Evolutionary conservation across 352 stramenopile genomes (phyloP), one percentile per base, ranked within the genome.

Genomic region (Elongisporangium senticosum): DNA sequence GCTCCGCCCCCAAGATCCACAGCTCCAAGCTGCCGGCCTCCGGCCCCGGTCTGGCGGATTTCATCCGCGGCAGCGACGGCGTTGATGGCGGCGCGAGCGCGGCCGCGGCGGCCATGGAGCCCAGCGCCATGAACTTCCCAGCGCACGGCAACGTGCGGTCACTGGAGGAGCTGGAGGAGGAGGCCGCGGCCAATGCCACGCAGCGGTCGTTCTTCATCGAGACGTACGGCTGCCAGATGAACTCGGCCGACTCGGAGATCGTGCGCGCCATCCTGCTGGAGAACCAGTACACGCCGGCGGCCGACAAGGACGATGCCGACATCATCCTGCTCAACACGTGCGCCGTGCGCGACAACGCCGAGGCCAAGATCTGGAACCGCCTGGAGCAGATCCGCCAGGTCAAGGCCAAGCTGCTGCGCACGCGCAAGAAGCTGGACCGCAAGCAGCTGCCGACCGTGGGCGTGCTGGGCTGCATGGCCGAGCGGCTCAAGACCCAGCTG

Each of bases 171-270:
- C 52, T 67, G 21, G 49, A 57, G 21, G 28, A 61, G 6, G 64
- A 8, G 7, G 56, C 49, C 2, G 59, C 53, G 20, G 37, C 10
- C 2, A 26, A 33, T 22, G 24, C 50, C n/a, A 15, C 51, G 48
- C 48, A 53, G 15, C 68, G 74, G 20, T 86, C 78, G 43, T 95
- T 95, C 64, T 90, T 79, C 68, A 92, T 95, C 49, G 86, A 95
- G 63, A 99, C 96, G 13, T 99, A 99, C 77, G 97, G 97, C 8
- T 99, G 97, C 83, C 96, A 99, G 83, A 99, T 99, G 97, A 99
- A 99, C 77, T 95, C 98, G 53, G 95, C 91, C 59, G 98, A 99
- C 78, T 98, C 89, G 54, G 97, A 99, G 68, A 98, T 99, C 74
- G 96, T 99, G 49, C 84, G 89, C 17, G 83, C 90, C 33, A 94